These are phyloP conservation scores for Piloderma croceum DNA, from an alignment of 768 basidiomycete species.

Conservation along the genomic window DNA sequence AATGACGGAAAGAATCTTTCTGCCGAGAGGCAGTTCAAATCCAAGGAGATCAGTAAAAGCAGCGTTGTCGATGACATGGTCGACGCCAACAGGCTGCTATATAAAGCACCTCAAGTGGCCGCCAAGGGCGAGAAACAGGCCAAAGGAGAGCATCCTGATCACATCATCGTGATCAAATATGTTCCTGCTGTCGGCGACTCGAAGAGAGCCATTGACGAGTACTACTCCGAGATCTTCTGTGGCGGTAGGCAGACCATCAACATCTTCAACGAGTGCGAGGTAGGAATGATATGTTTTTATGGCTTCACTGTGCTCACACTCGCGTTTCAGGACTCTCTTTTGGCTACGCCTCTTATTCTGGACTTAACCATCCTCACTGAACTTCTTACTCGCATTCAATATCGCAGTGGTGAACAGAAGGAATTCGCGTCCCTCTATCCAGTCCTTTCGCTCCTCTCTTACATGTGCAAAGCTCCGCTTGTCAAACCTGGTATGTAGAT, in stretches of 20 bases:
- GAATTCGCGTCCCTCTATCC: constrained; percentile 85
- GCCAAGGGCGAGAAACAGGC: constrained; percentile 47
- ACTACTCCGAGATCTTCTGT: constrained; percentile 97
- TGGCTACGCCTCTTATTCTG: constrained; percentile 93
- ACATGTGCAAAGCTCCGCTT: constrained; percentile 98
- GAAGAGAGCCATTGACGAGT: constrained; percentile 99
- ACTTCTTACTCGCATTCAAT: constrained; percentile 87
- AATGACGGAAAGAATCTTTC: constrained; percentile 93
- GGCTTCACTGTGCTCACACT: constrained; percentile 6
- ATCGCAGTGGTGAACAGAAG: constrained; percentile 46
- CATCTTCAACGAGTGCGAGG: constrained; percentile 98
- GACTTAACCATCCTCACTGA: constrained; percentile 92
- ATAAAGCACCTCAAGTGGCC: constrained; percentile 68
- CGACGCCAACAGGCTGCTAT: constrained; percentile 79
- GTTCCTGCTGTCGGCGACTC: constrained; percentile 95
- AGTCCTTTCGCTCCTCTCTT: constrained; percentile 86
- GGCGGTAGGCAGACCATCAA: constrained; percentile 92
- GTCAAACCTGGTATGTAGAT: constrained; percentile 72
- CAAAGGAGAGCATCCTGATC: constrained; percentile 97
- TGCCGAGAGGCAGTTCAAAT: constrained; percentile 89
- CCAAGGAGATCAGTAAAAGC: constrained; percentile 98
- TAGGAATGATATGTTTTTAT: constrained; percentile 24
- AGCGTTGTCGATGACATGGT: constrained; percentile 99
- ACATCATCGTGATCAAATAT: constrained; percentile 95
- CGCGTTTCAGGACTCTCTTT: constrained; percentile 70